phyloP scores from a whole-genome alignment of 139 green algal species.

The Tetraselmis striata region DNA sequence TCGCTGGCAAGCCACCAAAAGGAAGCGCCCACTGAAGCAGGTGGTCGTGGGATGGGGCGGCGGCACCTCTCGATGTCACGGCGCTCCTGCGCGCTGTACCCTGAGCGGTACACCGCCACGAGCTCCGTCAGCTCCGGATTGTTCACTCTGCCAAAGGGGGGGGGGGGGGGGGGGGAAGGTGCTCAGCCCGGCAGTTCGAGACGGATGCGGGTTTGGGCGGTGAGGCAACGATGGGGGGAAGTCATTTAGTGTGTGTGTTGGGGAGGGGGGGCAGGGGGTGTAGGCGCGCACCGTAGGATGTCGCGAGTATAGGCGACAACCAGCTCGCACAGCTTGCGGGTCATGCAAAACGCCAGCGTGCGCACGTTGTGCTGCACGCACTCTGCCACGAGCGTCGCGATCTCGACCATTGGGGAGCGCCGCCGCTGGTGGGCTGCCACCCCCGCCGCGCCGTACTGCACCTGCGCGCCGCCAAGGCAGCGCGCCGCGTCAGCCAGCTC shows the following conservation, averaged over 20 bases:
- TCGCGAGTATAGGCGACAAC: constrained; percentile 81
- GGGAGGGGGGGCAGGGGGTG: too few relatives aligned
- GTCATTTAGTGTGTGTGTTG: too few relatives aligned
- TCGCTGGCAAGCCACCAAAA: too few relatives aligned
- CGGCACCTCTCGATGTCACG: constrained; percentile 53
- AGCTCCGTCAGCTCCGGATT: not conserved
- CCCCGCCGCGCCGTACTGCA: constrained; percentile 30
- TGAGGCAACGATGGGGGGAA: too few relatives aligned
- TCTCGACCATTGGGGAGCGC: constrained; percentile 83
- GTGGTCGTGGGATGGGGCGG: too few relatives aligned
- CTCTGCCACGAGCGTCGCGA: constrained; percentile 63
- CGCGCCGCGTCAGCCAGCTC: constrained; percentile 10
- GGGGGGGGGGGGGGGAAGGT: too few relatives aligned
- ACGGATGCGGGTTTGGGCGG: too few relatives aligned
- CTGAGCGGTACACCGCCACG: constrained; percentile 19
- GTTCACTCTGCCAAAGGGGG: not conserved
- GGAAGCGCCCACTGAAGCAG: too few relatives aligned
- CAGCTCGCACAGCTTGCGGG: constrained; percentile 92
- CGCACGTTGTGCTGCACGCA: constrained; percentile 82
- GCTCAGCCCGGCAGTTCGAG: too few relatives aligned
- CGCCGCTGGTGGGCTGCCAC: constrained; percentile 33
- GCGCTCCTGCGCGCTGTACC: constrained; percentile 42
- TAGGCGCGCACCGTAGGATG: constrained; percentile 43
- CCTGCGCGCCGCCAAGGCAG: constrained; percentile 21
- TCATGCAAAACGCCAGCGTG: constrained; percentile 94